Evolutionary conservation across 192 early-diverging fungal genomes (phyloP).

Genomic region (Coemansia sp.): DNA sequence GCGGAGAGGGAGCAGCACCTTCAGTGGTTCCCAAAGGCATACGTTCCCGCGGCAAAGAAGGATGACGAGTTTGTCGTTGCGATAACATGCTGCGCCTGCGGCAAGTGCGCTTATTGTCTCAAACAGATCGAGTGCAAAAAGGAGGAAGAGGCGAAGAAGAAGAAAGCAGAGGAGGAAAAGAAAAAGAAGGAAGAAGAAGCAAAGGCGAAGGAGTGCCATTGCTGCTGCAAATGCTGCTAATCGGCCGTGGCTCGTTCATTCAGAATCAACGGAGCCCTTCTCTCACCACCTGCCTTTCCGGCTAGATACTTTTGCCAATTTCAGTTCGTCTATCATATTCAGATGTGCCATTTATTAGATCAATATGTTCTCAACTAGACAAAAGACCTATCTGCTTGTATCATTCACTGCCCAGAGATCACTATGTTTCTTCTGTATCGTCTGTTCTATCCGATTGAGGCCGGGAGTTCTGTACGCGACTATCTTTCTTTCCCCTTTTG

Average conservation of each 20-base stretch:
- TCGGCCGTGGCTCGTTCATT: neutral
- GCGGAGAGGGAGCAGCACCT: conserved; percentile 56
- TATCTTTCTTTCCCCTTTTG: neutral
- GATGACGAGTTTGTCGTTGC: conserved; percentile 39
- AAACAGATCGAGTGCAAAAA: conserved; percentile 4
- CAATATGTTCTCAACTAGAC: neutral
- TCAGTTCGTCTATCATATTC: neutral
- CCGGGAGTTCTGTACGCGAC: neutral
- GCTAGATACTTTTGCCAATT: no score
- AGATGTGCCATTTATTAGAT: neutral
- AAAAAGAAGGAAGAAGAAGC: conserved; percentile 17
- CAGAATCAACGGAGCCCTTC: neutral
- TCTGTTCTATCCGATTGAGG: neutral
- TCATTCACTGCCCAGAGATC: neutral
- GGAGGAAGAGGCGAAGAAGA: conserved; percentile 13
- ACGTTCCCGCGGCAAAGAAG: conserved; percentile 48
- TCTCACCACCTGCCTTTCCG: neutral
- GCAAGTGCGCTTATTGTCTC: conserved; percentile 38
- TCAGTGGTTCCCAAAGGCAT: conserved; percentile 54
- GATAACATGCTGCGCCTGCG: conserved; percentile 44
- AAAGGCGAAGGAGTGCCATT: conserved; percentile 26
- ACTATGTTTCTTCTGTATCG: neutral
- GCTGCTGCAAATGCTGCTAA: conserved; percentile 25
- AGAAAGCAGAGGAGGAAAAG: conserved; percentile 18
- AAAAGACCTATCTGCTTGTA: neutral